phyloP scores from a whole-genome alignment of 371 early-diverging fungal species.

The Mortierella sp. region DNA sequence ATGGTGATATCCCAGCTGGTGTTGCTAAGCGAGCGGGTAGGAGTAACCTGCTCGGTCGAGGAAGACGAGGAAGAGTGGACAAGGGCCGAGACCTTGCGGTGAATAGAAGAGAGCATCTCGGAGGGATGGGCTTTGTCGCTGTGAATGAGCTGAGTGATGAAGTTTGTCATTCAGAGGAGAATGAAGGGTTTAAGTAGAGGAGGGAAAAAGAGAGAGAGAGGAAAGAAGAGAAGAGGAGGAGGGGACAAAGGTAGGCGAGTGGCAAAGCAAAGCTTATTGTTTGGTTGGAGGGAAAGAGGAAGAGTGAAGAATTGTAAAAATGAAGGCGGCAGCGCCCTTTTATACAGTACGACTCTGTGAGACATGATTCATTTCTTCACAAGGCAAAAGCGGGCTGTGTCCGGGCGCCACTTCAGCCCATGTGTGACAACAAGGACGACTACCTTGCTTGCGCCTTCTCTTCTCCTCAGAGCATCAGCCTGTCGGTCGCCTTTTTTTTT shows the following conservation, averaged over 20 bases:
- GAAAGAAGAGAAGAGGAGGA: neutral
- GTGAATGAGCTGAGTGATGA: constrained; percentile 1
- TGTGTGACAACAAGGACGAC: neutral
- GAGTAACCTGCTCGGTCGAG: neutral
- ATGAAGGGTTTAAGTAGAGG: neutral
- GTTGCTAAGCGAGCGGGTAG: constrained; percentile 3
- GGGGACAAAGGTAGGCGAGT: too few species aligned
- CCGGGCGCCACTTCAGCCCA: neutral
- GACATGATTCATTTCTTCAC: neutral
- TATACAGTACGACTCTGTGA: neutral
- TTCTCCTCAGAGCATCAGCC: neutral
- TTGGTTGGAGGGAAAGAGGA: neutral
- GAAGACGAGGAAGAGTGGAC: neutral
- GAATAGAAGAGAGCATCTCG: constrained; percentile 18
- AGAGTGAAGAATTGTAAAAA: neutral
- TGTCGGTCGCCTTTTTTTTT: neutral
- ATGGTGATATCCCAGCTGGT: constrained; percentile 40
- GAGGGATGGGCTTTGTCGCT: neutral
- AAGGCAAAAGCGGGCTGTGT: neutral
- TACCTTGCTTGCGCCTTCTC: too few species aligned
- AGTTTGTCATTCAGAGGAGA: neutral
- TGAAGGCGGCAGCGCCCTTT: neutral
- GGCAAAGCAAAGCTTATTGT: neutral
- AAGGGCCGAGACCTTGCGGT: constrained; percentile 15
- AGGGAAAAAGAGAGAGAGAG: neutral